These are phyloP conservation scores for Xylariaceae sp. DNA, from an alignment of 2,329 filamentous ascomycete genomes.

Conservation along the genomic window DNA sequence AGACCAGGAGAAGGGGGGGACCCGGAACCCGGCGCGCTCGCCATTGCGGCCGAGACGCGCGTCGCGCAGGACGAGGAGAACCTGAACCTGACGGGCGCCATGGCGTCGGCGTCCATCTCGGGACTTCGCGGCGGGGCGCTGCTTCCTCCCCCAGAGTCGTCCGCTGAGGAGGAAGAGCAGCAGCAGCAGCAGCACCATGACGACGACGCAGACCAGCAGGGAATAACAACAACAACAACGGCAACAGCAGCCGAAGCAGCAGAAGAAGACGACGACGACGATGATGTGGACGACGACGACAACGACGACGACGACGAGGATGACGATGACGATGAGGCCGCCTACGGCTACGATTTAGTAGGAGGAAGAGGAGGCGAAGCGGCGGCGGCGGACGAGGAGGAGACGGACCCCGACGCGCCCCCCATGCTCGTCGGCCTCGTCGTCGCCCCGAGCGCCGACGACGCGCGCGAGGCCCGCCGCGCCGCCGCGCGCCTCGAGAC, in stretches of 20 bases:
- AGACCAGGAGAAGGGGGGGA: no score
- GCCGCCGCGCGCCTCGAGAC: slow-evolving; percentile 46
- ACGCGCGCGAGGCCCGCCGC: slow-evolving; percentile 42
- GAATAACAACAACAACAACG: slow-evolving; percentile 1
- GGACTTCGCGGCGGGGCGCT: no score
- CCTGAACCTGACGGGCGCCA: no score
- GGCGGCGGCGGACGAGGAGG: no score
- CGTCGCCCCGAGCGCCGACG: slow-evolving; percentile 40
- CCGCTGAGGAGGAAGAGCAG: no score
- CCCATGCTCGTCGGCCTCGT: slow-evolving; percentile 50
- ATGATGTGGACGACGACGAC: not conserved
- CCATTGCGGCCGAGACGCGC: slow-evolving; percentile 6
- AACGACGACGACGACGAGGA: slow-evolving; percentile 4
- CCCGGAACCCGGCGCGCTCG: slow-evolving; percentile 7
- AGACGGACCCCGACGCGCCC: slow-evolving; percentile 28
- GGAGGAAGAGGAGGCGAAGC: no score
- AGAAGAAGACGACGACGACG: not conserved
- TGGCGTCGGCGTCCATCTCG: no score
- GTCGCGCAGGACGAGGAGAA: not conserved
- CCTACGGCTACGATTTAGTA: no score
- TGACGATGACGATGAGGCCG: slow-evolving; percentile 7
- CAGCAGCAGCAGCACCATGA: not conserved
- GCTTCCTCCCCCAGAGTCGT: no score
- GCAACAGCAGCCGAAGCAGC: not conserved
- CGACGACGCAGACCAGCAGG: no score